These are phyloP conservation scores for Lentinula novae-zelandiae DNA, from an alignment of 1,284 basidiomycete genomes.

Conservation along the genomic window DNA sequence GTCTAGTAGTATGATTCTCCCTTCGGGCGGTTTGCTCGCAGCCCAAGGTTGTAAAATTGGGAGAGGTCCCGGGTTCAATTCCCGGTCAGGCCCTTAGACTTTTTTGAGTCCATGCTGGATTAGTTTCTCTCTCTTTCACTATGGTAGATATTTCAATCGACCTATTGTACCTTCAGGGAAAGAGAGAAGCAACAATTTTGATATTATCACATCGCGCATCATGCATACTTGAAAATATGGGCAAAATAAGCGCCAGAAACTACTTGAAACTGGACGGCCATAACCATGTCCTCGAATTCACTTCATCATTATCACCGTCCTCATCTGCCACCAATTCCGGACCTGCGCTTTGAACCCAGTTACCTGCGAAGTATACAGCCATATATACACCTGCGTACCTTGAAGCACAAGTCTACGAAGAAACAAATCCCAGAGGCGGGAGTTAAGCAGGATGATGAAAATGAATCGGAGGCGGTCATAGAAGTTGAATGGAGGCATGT, in stretches of 20 bases:
- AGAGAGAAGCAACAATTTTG: too few relatives aligned
- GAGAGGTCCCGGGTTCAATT: constrained; percentile 14
- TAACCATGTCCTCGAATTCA: background rate
- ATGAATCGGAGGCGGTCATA: constrained; percentile 29
- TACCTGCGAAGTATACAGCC: constrained; percentile 58
- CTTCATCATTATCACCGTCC: background rate
- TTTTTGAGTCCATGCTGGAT: background rate
- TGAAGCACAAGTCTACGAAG: background rate
- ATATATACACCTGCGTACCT: constrained; percentile 40
- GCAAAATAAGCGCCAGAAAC: too few relatives aligned
- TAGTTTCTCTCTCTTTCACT: too few relatives aligned
- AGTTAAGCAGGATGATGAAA: constrained; percentile 13
- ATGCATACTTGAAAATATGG: too few relatives aligned
- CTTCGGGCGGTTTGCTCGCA: constrained; percentile 6
- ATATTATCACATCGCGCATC: too few relatives aligned
- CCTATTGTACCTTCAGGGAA: too few relatives aligned
- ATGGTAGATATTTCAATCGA: too few relatives aligned
- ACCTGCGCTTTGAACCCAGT: constrained; percentile 71
- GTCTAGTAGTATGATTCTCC: constrained; percentile 15
- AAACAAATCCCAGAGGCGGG: constrained; percentile 1
- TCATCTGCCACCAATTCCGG: constrained; percentile 42
- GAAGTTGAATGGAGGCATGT: constrained; percentile 59
- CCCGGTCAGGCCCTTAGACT: constrained; percentile 10
- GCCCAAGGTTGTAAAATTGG: background rate
- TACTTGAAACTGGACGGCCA: background rate